phyloP scores from a whole-genome alignment of 331 rosid genomes.

The Spiraea crenata region DNA sequence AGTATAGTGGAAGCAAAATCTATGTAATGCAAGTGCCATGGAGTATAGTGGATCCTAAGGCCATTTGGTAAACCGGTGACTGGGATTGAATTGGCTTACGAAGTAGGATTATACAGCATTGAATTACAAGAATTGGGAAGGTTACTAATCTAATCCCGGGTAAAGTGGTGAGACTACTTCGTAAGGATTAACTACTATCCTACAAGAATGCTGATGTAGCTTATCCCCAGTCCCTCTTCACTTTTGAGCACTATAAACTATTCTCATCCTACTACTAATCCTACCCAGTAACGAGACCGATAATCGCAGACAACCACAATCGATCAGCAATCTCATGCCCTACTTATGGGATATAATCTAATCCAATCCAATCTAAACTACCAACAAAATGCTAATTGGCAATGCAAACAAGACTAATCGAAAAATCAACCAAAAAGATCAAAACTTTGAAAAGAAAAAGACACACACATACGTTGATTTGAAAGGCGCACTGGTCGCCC shows the following conservation, averaged over 20 bases:
- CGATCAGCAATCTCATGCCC: background rate
- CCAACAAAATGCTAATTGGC: background rate
- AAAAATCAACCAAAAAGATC: background rate
- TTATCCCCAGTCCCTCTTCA: no score
- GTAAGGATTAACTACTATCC: no score
- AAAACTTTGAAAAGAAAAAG: background rate
- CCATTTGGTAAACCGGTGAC: no score
- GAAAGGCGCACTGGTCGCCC: constrained; percentile 81
- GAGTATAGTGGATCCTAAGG: background rate
- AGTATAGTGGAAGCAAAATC: background rate
- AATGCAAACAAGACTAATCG: background rate
- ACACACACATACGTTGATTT: constrained; percentile 65
- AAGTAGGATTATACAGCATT: no score
- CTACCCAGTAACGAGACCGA: no score
- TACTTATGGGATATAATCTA: background rate
- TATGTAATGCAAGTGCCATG: background rate
- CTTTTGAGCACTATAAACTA: no score
- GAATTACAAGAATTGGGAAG: no score
- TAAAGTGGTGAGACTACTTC: no score
- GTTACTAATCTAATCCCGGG: no score
- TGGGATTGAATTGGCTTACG: no score
- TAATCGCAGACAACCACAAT: background rate
- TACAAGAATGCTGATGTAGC: no score
- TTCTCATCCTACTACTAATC: no score
- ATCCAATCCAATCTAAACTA: background rate